A percentile compares a stretch with the other conserved stretches of the same genome.
Evolutionary conservation across 805 yeast species (phyloP).

Genomic region (Yarrowia phangngaensis): DNA sequence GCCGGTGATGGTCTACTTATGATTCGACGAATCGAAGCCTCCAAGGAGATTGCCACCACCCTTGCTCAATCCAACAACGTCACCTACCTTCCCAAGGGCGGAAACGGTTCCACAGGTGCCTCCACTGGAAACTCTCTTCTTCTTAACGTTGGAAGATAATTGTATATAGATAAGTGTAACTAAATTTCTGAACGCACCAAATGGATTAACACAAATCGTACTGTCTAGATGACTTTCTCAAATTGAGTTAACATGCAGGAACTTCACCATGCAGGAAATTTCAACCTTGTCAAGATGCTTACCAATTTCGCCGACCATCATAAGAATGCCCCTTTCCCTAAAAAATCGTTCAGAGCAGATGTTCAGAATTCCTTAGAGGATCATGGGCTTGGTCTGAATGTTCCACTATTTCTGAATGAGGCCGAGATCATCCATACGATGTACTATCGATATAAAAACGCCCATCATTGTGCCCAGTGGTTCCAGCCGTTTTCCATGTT

Average conservation of each 20-base stretch:
- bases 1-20: slow-evolving; percentile 93
- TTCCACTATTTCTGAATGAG: slow-evolving; percentile 19
- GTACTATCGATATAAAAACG: slow-evolving; percentile 70
- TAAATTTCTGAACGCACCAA: slow-evolving; percentile 11
- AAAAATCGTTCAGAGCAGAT: slow-evolving; percentile 24
- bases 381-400: slow-evolving; percentile 28
- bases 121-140: slow-evolving; percentile 38
- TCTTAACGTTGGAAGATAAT: slow-evolving; percentile 39
- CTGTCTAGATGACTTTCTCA: background rate
- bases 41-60: slow-evolving; percentile 89
- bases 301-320: slow-evolving; percentile 7
- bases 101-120: slow-evolving; percentile 42
- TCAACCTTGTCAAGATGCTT: background rate
- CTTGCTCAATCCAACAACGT: slow-evolving; percentile 79
- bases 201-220: background rate
- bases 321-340: slow-evolving; percentile 27
- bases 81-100: slow-evolving; percentile 72
- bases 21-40: slow-evolving; percentile 94
- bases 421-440: slow-evolving; percentile 54
- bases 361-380: slow-evolving; percentile 28
- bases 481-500: slow-evolving; percentile 66
- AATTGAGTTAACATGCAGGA: slow-evolving; percentile 1
- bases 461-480: slow-evolving; percentile 71
- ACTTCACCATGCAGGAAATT: background rate
- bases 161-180: slow-evolving; percentile 25